These are phyloP conservation scores for Phytophthora foliorum DNA, from an alignment of 352 stramenopile genomes.

Conservation along the genomic window DNA sequence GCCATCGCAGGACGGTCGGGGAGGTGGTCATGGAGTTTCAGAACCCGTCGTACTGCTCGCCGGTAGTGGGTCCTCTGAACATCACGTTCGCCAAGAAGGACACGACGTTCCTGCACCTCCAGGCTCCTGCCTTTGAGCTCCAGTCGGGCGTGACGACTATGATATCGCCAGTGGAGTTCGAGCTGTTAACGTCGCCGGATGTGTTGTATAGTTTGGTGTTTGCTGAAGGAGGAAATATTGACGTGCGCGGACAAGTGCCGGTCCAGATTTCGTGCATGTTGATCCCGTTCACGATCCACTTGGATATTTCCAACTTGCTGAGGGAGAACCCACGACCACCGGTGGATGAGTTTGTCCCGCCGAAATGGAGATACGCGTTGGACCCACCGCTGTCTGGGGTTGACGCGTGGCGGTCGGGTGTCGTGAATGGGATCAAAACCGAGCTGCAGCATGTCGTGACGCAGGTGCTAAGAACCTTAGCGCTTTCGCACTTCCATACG, in stretches of 20 bases:
- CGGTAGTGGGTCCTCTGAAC: constrained; percentile 61
- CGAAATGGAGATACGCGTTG: constrained; percentile 31
- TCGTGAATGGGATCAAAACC: constrained; percentile 52
- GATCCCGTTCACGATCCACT: constrained; percentile 74
- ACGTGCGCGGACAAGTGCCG: constrained; percentile 55
- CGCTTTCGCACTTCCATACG: constrained; percentile 75
- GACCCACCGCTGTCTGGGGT: constrained; percentile 23
- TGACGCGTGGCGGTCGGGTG: constrained; percentile 16
- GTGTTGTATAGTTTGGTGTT: constrained; percentile 67
- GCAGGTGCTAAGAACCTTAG: constrained; percentile 81
- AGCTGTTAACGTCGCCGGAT: constrained; percentile 55
- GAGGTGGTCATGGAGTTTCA: constrained; percentile 66
- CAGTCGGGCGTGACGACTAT: constrained; percentile 58
- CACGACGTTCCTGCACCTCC: constrained; percentile 56
- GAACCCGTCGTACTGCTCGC: constrained; percentile 85
- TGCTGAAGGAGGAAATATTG: constrained; percentile 45
- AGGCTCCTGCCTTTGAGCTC: constrained; percentile 66
- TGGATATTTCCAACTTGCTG: constrained; percentile 61
- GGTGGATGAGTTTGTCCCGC: constrained; percentile 3
- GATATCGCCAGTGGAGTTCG: constrained; percentile 54
- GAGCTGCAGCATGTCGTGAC: constrained; percentile 66
- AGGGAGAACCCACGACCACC: constrained; percentile 21
- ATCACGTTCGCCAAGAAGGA: constrained; percentile 67
- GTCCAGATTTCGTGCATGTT: constrained; percentile 77
- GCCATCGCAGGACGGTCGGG: constrained; percentile 59